Percentiles rank a stretch among this genome's conserved stretches.
Evolutionary conservation across 805 yeast genomes (phyloP).

Genomic region (Yarrowia divulgata): DNA sequence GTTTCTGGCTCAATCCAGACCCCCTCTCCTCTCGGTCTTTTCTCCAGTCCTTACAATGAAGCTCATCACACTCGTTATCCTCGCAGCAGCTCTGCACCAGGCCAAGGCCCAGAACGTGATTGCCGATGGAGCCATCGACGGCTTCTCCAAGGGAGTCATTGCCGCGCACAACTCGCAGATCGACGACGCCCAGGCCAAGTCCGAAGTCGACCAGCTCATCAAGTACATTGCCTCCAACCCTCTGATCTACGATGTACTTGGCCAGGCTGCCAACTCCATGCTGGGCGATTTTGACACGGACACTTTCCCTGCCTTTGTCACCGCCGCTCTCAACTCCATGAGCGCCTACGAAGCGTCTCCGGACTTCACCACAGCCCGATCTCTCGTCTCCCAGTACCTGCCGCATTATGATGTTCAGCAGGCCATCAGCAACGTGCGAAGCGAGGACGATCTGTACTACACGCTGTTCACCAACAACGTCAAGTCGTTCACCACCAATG

Average conservation of each 20-base stretch:
- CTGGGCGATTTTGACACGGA: background rate
- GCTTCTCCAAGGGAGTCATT: constrained; percentile 30
- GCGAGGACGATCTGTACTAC: constrained; percentile 11
- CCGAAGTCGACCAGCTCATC: constrained; percentile 32
- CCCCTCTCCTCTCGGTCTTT: background rate
- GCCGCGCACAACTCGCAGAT: constrained; percentile 34
- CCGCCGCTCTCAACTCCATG: background rate
- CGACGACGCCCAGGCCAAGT: constrained; percentile 36
- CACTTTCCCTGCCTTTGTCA: constrained; percentile 33
- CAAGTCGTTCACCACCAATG: background rate
- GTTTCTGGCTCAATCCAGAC: background rate
- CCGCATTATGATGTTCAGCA: constrained; percentile 21
- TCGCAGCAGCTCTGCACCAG: constrained; percentile 21
- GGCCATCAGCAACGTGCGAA: constrained; percentile 20
- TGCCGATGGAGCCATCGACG: constrained; percentile 26
- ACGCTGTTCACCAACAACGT: constrained; percentile 17
- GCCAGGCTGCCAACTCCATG: background rate
- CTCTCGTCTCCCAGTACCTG: constrained; percentile 6
- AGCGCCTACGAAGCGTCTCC: constrained; percentile 21
- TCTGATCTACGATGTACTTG: constrained; percentile 3
- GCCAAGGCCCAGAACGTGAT: constrained; percentile 28
- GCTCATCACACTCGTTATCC: constrained; percentile 28
- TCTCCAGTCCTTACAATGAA: constrained; percentile 4
- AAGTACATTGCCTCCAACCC: constrained; percentile 35
- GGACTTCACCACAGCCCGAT: constrained; percentile 14